These are phyloP conservation scores for Beauveria pseudobassiana DNA, from an alignment of 2,329 filamentous ascomycete genomes.

Conservation along the genomic window DNA sequence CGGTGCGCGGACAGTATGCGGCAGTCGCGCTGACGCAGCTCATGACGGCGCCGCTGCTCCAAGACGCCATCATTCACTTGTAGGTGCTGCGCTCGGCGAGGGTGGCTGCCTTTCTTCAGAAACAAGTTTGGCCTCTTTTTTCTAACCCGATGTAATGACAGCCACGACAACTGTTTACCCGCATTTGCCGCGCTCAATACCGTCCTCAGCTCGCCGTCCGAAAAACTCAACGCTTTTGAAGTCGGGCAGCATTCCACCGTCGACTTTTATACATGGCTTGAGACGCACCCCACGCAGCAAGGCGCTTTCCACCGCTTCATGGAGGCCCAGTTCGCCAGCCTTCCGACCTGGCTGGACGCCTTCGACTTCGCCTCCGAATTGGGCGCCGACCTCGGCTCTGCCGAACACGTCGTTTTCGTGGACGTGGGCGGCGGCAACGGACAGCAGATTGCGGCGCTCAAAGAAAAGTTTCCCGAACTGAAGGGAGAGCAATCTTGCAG, in stretches of 20 bases:
- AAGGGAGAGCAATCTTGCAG: slow-evolving; percentile 16
- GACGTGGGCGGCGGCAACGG: slow-evolving; percentile 17
- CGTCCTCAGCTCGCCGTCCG: slow-evolving; percentile 4
- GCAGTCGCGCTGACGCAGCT: slow-evolving; percentile 13
- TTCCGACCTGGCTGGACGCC: slow-evolving; percentile 19
- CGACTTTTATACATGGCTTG: slow-evolving; percentile 17
- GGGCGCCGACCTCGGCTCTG: not conserved
- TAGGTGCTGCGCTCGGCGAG: not conserved
- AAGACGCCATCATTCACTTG: slow-evolving; percentile 15
- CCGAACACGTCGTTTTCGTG: slow-evolving; percentile 13
- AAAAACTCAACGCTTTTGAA: slow-evolving; percentile 16
- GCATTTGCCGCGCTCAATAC: slow-evolving; percentile 14
- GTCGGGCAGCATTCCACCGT: slow-evolving; percentile 11
- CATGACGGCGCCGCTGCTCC: slow-evolving; percentile 12
- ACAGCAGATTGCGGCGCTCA: slow-evolving; percentile 16
- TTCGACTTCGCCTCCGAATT: slow-evolving; percentile 18
- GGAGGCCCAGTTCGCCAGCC: slow-evolving; percentile 17
- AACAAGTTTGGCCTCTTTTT: not conserved
- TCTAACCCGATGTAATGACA: not conserved
- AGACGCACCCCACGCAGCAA: slow-evolving; percentile 15
- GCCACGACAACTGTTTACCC: slow-evolving; percentile 15
- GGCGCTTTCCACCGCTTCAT: slow-evolving; percentile 21
- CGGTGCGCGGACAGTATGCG: slow-evolving; percentile 5
- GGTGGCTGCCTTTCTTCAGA: not conserved
- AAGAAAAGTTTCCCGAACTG: slow-evolving; percentile 9